Base-by-base conservation (phyloP, 148 eudicot genomes). In the Chenopodium berlandieri region DNA sequence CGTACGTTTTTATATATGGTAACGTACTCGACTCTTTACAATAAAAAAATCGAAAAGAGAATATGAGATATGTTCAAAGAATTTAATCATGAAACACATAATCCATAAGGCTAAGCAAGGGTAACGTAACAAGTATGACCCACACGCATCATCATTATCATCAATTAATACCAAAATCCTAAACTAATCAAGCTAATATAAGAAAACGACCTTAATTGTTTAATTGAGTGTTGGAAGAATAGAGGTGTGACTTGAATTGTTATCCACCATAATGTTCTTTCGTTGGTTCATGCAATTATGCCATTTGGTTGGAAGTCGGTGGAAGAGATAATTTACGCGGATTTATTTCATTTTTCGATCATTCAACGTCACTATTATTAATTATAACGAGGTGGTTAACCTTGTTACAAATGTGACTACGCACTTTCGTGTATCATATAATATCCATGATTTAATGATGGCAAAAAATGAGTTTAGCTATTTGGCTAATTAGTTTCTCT, bases 271-370 rank as follows among this genome's bases (percentile, higher is more conserved):
- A 56, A 56, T 56, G 16, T 14, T 56, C 22, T 17, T 56, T 56
- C 62, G 4, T 56, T 56, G 1, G 6, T 14, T 27, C 78, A 75
- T 75, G 7, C 22, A 34, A 63, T 22, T 20, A 78, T 40, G 44
- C 30, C 25, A n/a, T 46, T 25, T 75, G 25, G n/a, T 63, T 32
- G 58, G 72, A 37, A 37, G 80, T 77, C 37, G 58, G 80, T 77
- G 66, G 27, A 75, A 19, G 23, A 52, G 14, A 22, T n/a, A 44
- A 23, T 44, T 23, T 22, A 58, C 22, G 76, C 37, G 75, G 58
- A 20, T 30, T 16, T 64, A 32, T n/a, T 79, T 25, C 54, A n/a
- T 23, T 64, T 19, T 37, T 37, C 44, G 44, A 40, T 40, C 44
- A 31, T 22, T 44, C 27, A 20, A 8, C 78, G 9, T 52, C 62